Percentiles rank a stretch among this genome's conserved stretches.
Evolutionary conservation across 805 yeast species (phyloP).

Genomic region (Suhomyces pyralidae): DNA sequence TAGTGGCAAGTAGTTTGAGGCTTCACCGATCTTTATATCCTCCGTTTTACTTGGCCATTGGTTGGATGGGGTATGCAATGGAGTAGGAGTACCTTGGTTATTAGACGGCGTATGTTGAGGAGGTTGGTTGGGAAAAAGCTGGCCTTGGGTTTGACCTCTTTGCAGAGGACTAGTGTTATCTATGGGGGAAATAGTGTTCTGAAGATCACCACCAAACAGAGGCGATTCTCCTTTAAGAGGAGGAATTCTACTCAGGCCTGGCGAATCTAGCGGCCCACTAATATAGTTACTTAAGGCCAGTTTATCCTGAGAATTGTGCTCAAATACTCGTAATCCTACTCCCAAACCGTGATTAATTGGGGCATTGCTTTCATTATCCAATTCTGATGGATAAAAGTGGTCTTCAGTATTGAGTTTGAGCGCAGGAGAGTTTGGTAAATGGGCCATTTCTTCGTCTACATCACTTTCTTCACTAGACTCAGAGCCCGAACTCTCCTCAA

Average conservation of each 20-base stretch:
- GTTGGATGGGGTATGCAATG: not conserved
- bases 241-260: conserved; percentile 12
- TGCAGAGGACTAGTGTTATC: conserved; percentile 7
- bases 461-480: conserved; percentile 29
- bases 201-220: conserved; percentile 13
- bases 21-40: conserved; percentile 20
- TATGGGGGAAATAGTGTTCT: conserved; percentile 15
- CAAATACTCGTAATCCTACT: not conserved
- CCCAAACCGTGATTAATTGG: not conserved
- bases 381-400: not conserved
- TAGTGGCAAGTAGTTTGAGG: conserved; percentile 65
- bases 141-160: not conserved
- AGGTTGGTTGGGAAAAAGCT: not conserved
- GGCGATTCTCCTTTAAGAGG: conserved; percentile 18
- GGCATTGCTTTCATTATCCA: not conserved
- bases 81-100: conserved; percentile 1
- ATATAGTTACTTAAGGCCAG: conserved; percentile 2
- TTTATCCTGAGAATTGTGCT: not conserved
- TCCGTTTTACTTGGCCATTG: not conserved
- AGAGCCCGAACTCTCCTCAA: conserved; percentile 1
- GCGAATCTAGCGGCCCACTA: conserved; percentile 18
- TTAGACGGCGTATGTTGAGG: not conserved
- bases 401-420: conserved; percentile 26
- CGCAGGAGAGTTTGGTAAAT: conserved; percentile 22
- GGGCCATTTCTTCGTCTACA: conserved; percentile 32